These are phyloP conservation scores for Blastobotrys illinoisensis DNA, from an alignment of 1,139 yeast genomes.

Conservation along the genomic window DNA sequence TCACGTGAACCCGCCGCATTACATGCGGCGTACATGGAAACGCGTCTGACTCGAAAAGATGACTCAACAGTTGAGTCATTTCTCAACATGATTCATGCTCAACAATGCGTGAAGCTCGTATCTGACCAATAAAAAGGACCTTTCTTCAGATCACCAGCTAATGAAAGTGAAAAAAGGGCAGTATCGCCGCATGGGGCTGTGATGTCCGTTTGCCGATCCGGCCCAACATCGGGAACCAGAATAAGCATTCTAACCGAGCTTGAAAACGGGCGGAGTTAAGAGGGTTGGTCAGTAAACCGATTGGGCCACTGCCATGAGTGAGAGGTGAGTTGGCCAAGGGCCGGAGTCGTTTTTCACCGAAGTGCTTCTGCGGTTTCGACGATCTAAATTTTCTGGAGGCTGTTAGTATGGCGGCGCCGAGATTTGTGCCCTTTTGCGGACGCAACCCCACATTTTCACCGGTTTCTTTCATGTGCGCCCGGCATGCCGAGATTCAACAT, in stretches of 20 bases:
- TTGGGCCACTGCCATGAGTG: too few relatives aligned
- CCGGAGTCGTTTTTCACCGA: not conserved
- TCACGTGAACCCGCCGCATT: not conserved
- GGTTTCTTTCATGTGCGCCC: not conserved
- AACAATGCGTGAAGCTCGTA: not conserved
- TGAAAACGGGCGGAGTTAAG: too few relatives aligned
- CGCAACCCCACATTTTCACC: not conserved
- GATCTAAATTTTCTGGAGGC: not conserved
- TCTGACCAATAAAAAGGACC: not conserved
- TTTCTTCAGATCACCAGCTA: not conserved
- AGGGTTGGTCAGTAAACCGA: too few relatives aligned
- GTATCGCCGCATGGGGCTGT: not conserved
- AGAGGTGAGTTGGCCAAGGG: not conserved
- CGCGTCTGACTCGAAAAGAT: not conserved
- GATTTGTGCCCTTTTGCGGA: not conserved
- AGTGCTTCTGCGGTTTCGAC: not conserved
- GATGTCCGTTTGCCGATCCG: not conserved
- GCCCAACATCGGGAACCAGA: not conserved
- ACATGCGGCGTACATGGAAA: not conserved
- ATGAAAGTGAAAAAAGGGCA: not conserved
- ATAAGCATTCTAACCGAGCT: too few relatives aligned
- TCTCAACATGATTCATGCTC: not conserved
- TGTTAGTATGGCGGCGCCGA: not conserved
- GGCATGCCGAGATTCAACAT: not conserved
- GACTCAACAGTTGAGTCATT: not conserved